Base-by-base conservation (phyloP, 2,329 filamentous ascomycete species). In the Plectosphaerella cucumerina region DNA sequence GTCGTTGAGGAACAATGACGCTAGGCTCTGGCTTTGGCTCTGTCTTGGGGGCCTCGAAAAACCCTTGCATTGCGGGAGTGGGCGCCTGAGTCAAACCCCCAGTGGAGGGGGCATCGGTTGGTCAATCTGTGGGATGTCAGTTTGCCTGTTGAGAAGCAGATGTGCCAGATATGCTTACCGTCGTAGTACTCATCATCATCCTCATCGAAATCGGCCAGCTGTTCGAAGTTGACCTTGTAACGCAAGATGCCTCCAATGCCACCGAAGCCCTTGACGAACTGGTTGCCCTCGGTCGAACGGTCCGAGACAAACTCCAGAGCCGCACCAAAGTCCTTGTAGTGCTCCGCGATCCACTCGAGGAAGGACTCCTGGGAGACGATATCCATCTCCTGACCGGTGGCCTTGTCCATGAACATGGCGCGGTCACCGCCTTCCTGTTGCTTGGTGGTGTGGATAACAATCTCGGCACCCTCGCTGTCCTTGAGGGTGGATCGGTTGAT, bases 201-300 rank as follows among this genome's bases (percentile, higher is more conserved):
- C 70, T 96, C 92, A 66, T 88, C 85, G 66, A 88, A 81, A 70
- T 97, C 94, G 72, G 87, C 88, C 72, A 99, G 82, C 74, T 99
- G 95, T 76, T 99, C 95, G 76, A 99, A 99, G 80, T 99, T 99
- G 80, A 99, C 90, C 80, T 97, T 97, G 85, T 99, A 99, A 62
- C 94, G 91, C 68, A 99, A 85, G 65, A 99, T 87, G 58, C 93
- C 93, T 60, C 94, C 94, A 63, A 99, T 96, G 67, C 94, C 94
- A 86, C 94, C 94, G 67, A 99, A 99, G 58, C 94, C 94, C 79
- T 97, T 97, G 65, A 99, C 94, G 74, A 99, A 99, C 78, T 99
- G 94, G 76, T 99, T 99, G 69, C 94, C 94, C 76, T 99, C 94
- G 55, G 90, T 96, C 54, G 93, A 97, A 59, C 91, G 87, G 70